Conservation (phyloP, 306 rosid genomes). For the Medicago ruthenica region DNA sequence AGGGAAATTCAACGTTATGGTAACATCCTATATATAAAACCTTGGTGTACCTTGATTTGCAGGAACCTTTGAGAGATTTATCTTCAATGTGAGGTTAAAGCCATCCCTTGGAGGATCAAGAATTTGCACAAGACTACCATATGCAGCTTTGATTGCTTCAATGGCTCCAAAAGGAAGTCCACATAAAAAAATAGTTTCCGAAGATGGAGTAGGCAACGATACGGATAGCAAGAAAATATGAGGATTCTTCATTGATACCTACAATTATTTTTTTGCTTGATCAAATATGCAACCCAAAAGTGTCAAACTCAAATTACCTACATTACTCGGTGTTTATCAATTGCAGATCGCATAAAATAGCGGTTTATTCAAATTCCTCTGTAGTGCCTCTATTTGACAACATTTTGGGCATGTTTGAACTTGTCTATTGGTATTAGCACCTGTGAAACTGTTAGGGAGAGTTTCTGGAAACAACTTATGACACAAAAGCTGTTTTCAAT, state of each 20-base stretch:
- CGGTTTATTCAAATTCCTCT: not conserved
- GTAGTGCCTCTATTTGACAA: not conserved
- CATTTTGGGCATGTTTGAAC: not conserved
- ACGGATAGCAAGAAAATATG: constrained; percentile 73
- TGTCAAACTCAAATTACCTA: constrained; percentile 19
- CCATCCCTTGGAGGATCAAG: constrained; percentile 99
- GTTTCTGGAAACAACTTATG: not conserved
- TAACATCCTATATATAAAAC: constrained; percentile 56
- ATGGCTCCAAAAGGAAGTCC: constrained; percentile 94
- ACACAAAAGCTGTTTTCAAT: not conserved
- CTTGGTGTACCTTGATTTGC: constrained; percentile 78
- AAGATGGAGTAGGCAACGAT: constrained; percentile 84
- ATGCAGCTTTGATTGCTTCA: constrained; percentile 90
- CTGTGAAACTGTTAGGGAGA: not conserved
- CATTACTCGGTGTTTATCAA: not conserved
- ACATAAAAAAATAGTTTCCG: constrained; percentile 73
- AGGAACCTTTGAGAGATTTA: constrained; percentile 82
- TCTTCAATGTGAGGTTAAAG: constrained; percentile 88
- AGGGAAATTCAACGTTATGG: constrained; percentile 46
- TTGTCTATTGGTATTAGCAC: not conserved
- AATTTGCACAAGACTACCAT: constrained; percentile 76
- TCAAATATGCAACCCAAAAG: constrained; percentile 39
- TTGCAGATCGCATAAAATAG: not conserved
- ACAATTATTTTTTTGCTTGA: constrained; percentile 34
- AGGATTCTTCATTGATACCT: constrained; percentile 87